Evolutionary conservation across 306 rosid species (phyloP).

Genomic region (Fragaria iinumae): DNA sequence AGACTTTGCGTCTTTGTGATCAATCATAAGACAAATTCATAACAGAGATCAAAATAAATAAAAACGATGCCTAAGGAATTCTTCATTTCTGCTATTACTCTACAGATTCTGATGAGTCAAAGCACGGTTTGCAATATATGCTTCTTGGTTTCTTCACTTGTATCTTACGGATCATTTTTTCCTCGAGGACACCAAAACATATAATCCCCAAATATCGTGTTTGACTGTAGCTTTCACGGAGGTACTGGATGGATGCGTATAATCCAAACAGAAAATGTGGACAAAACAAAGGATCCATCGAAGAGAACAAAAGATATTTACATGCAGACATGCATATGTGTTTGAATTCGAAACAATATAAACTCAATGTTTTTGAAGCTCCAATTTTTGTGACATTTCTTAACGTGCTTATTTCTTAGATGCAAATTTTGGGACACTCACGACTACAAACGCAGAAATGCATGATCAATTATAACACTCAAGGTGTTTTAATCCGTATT

Average conservation of each 20-base stretch:
- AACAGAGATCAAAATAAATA: not conserved
- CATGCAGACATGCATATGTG: no score
- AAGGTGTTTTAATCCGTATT: no score
- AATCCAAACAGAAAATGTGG: not conserved
- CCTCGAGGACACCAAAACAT: slow-evolving; percentile 9
- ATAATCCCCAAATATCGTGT: slow-evolving; percentile 10
- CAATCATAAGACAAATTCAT: not conserved
- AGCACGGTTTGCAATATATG: slow-evolving; percentile 28
- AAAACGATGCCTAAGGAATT: no score
- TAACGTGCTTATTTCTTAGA: no score
- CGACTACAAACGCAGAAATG: no score
- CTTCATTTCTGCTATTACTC: not conserved
- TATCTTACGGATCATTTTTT: slow-evolving; percentile 15
- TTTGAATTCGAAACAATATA: no score
- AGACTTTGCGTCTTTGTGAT: not conserved
- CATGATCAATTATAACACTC: no score
- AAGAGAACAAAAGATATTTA: not conserved
- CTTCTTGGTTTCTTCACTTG: slow-evolving; percentile 20
- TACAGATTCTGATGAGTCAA: slow-evolving; percentile 23
- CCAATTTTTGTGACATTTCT: no score
- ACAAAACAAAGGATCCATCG: no score
- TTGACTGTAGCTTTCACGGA: not conserved
- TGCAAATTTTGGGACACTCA: no score
- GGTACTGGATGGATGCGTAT: not conserved
- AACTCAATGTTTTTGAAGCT: no score